Percentiles rank a stretch among this genome's conserved stretches.
Conservation (phyloP, 176 grass and related monocot genomes). For the Triticum timopheevii region DNA sequence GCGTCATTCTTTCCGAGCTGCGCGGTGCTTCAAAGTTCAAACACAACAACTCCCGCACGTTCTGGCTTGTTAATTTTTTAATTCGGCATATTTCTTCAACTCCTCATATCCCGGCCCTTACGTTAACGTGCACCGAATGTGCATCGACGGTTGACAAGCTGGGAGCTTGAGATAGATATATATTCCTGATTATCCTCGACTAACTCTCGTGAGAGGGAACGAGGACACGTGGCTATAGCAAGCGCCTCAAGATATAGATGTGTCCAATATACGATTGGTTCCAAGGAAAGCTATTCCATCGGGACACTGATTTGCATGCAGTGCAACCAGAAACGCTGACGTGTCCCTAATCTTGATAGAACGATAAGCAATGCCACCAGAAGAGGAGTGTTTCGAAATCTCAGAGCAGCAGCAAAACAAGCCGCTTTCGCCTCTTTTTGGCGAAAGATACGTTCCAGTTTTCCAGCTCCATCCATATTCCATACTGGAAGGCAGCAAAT, state of each 20-base stretch:
- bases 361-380: not conserved
- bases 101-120: no score
- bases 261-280: not conserved
- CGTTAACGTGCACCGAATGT: no score
- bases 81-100: no score
- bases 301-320: not conserved
- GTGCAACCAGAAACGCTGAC: not conserved
- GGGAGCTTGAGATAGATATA: no score
- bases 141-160: no score
- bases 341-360: not conserved
- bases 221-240: not conserved
- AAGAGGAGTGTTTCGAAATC: not conserved
- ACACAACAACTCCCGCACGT: not conserved
- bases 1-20: not conserved
- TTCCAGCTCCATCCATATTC: not conserved
- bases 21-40: not conserved
- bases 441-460: not conserved
- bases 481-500: not conserved
- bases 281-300: not conserved
- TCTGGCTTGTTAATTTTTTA: no score
- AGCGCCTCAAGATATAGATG: not conserved
- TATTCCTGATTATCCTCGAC: no score
- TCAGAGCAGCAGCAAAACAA: not conserved
- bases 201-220: not conserved
- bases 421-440: slow-evolving; percentile 20